Evolutionary conservation across 2,329 filamentous ascomycete species (phyloP), one percentile per base, ranked within the genome.

Genomic region (Pseudogymnoascus sp.): DNA sequence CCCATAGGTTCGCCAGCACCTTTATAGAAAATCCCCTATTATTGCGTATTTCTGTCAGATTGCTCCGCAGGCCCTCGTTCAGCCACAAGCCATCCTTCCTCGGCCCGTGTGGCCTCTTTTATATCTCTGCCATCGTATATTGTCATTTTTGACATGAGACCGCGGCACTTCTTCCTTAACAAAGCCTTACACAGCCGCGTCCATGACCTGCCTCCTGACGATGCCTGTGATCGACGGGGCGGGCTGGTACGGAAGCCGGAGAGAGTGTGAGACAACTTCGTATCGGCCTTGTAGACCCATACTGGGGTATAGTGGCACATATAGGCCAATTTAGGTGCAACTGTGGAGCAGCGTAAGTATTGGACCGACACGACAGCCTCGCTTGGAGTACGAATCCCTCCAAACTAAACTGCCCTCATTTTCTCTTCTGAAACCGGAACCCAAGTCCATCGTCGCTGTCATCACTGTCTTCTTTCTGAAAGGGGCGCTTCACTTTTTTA

Each of bases 381-480:
- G n/a, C 13, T 19, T 3, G 29, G 29, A 19, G 29, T n/a, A 11
- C 31, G 8, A 33, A 33, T 35, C 26, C 10, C 29, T 19, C 50
- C 50, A 3, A 56, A 19, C 29, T 21, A 19, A 19, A 56, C 16
- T 35, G 50, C 7, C 19, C 19, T 66, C 29, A 67, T 19, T 40
- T 62, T 38, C 65, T 65, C 63, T 65, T 68, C 61, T 65, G 66
- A 64, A 73, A 73, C 40, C 67, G 68, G 65, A 74, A 74, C 40
- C 70, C 71, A 53, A 72, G 61, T 42, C 65, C 70, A 59, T 71
- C 70, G 56, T 73, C 71, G 61, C 68, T 68, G 35, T 72, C 69
- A 60, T 71, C 70, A 61, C 66, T 67, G 35, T 70, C 67, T 24
- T 65, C 47, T 26, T 42, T 62, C 37, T 65, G 19, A 8, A 59